A percentile compares a stretch with the other conserved stretches of the same genome.
Conservation (phyloP, 1,284 basidiomycete species). For the Puccinia horiana region DNA sequence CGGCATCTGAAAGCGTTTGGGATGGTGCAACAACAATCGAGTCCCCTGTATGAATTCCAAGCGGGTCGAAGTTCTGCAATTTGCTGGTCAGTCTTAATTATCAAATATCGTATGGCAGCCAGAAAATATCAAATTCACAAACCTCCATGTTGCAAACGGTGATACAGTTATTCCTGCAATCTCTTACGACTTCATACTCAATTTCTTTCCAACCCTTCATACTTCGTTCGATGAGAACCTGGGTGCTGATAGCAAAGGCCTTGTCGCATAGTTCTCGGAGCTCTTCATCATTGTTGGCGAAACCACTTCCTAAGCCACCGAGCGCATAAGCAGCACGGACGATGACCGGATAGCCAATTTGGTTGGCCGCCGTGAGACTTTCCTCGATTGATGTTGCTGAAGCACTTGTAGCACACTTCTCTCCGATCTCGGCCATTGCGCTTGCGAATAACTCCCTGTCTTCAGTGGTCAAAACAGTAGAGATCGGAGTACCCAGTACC, state of each 20-base stretch:
- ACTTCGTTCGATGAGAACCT: slow-evolving; percentile 95
- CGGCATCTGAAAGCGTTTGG: slow-evolving; percentile 93
- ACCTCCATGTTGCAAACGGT: slow-evolving; percentile 99
- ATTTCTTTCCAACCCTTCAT: slow-evolving; percentile 99
- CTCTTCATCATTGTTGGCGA: slow-evolving; percentile 85
- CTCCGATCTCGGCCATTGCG: slow-evolving; percentile 95
- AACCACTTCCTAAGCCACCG: slow-evolving; percentile 90
- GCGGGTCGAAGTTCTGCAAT: slow-evolving; percentile 89
- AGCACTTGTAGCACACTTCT: slow-evolving; percentile 84
- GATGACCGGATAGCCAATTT: slow-evolving; percentile 95
- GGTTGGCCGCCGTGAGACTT: slow-evolving; percentile 76
- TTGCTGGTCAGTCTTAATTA: slow-evolving; percentile 23
- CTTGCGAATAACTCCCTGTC: slow-evolving; percentile 90
- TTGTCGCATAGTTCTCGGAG: slow-evolving; percentile 82
- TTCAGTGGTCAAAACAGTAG: slow-evolving; percentile 96
- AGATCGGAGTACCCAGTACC: slow-evolving; percentile 93
- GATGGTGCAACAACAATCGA: slow-evolving; percentile 99
- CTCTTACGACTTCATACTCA: slow-evolving; percentile 98
- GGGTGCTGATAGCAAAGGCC: slow-evolving; percentile 94
- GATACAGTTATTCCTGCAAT: slow-evolving; percentile 96
- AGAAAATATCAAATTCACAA: slow-evolving; percentile 56
- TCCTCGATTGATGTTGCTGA: slow-evolving; percentile 80
- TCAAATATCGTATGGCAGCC: slow-evolving; percentile 10
- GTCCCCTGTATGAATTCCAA: slow-evolving; percentile 97
- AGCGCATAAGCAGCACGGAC: slow-evolving; percentile 95